A percentile compares a stretch with the other conserved stretches of the same genome.
Evolutionary conservation across 2,329 filamentous ascomycete genomes (phyloP).

Genomic region (Pseudogymnoascus sp.): DNA sequence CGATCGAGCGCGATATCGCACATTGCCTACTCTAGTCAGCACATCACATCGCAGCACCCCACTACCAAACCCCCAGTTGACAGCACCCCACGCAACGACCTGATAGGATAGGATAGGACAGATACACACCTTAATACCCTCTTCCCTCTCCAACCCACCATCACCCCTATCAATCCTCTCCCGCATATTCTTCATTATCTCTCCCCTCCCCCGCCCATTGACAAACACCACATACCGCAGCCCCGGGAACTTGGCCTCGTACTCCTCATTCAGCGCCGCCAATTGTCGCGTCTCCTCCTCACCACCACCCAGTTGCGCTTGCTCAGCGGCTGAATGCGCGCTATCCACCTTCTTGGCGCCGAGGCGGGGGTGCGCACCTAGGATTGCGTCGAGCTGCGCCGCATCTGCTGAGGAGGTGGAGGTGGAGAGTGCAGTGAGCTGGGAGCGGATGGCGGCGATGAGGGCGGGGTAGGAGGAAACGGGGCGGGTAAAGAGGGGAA

Average conservation of each 20-base stretch:
- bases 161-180: slow-evolving; percentile 63
- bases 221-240: slow-evolving; percentile 89
- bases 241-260: slow-evolving; percentile 74
- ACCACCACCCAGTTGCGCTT: slow-evolving; percentile 64
- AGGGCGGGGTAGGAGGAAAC: slow-evolving; percentile 65
- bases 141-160: slow-evolving; percentile 58
- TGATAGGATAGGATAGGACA: slow-evolving; percentile 12
- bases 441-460: slow-evolving; percentile 57
- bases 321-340: slow-evolving; percentile 71
- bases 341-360: slow-evolving; percentile 79
- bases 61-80: not conserved
- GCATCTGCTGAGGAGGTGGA: slow-evolving; percentile 44
- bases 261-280: slow-evolving; percentile 62
- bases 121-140: slow-evolving; percentile 60
- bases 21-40: slow-evolving; percentile 56
- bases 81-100: slow-evolving; percentile 8
- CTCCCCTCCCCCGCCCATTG: slow-evolving; percentile 65
- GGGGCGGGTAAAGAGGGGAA: slow-evolving; percentile 51
- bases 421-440: slow-evolving; percentile 54
- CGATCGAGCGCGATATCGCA: slow-evolving; percentile 82
- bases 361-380: slow-evolving; percentile 76
- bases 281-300: slow-evolving; percentile 52
- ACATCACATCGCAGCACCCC: not conserved
- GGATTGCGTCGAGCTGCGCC: slow-evolving; percentile 59
- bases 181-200: slow-evolving; percentile 78